A percentile compares a stretch with the other conserved stretches of the same genome.
These are phyloP conservation scores for Leucaena leucocephala DNA, from an alignment of 306 rosid genomes.

Conservation along the genomic window DNA sequence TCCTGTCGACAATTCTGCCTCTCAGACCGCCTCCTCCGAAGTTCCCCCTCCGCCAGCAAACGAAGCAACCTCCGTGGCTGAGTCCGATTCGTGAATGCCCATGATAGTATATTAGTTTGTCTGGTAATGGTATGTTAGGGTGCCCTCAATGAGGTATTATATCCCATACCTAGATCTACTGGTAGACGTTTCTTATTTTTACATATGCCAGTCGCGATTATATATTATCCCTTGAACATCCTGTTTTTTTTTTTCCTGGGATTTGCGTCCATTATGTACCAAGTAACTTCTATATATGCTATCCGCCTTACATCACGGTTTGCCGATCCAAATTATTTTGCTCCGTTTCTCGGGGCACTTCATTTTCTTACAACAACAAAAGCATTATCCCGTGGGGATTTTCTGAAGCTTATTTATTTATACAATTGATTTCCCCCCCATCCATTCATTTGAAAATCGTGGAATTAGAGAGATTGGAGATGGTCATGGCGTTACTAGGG, in stretches of 20 bases:
- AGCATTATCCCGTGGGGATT: not conserved
- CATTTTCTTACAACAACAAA: not conserved
- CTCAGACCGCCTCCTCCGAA: conserved; percentile 34
- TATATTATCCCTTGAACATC: conserved; percentile 1
- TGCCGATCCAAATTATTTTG: not conserved
- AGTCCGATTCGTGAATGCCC: conserved; percentile 47
- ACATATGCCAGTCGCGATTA: conserved; percentile 11
- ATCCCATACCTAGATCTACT: conserved; percentile 37
- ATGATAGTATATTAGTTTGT: conserved; percentile 16
- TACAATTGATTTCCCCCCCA: not conserved
- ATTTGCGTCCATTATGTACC: not conserved
- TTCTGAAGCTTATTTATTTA: not conserved
- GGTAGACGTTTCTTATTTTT: conserved; percentile 16
- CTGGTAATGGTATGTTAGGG: conserved; percentile 40
- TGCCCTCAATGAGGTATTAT: conserved; percentile 27
- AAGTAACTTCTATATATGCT: not conserved
- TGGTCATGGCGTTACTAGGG: conserved; percentile 24
- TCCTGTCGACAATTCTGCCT: conserved; percentile 42
- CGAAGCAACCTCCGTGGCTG: conserved; percentile 44
- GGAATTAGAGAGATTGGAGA: conserved; percentile 25
- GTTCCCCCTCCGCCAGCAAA: conserved; percentile 28
- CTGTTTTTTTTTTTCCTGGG: conserved; percentile 5
- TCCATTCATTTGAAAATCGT: not conserved
- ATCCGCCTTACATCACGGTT: not conserved
- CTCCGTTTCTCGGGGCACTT: not conserved